Evolutionary conservation across 1,284 basidiomycete genomes (phyloP).

Genomic region (Fistulinella cinereoalba): DNA sequence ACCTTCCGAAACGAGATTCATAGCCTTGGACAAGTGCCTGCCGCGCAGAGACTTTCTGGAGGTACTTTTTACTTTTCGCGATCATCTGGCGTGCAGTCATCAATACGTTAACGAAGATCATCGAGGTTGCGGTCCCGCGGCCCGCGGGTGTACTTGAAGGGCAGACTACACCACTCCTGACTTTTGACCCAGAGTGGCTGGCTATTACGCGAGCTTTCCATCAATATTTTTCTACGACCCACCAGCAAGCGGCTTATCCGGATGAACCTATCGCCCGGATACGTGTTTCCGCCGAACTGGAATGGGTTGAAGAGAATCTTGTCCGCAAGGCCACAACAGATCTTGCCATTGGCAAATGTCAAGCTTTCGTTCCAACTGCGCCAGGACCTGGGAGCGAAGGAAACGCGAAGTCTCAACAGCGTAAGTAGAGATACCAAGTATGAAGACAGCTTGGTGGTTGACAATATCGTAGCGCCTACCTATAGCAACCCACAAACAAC

Average conservation of each 20-base stretch:
- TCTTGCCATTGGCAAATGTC: constrained; percentile 46
- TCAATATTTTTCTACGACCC: constrained; percentile 63
- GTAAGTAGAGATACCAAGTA: constrained; percentile 36
- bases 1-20: constrained; percentile 64
- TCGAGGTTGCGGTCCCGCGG: constrained; percentile 52
- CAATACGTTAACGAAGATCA: constrained; percentile 49
- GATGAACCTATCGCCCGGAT: constrained; percentile 53
- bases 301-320: constrained; percentile 60
- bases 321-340: constrained; percentile 38
- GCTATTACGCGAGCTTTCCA: constrained; percentile 89
- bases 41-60: constrained; percentile 82
- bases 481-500: constrained; percentile 89
- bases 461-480: constrained; percentile 16
- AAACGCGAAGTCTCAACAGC: constrained; percentile 41
- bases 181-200: constrained; percentile 90
- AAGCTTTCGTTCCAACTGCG: constrained; percentile 74
- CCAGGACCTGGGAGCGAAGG: constrained; percentile 54
- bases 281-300: constrained; percentile 61
- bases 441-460: constrained; percentile 2
- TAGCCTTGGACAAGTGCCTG: constrained; percentile 93
- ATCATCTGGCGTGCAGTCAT: constrained; percentile 4
- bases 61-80: constrained; percentile 41
- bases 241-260: constrained; percentile 56
- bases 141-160: constrained; percentile 7
- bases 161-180: constrained; percentile 39